Evolutionary conservation across 1,139 yeast species (phyloP).

Genomic region (Citeromyces siamensis): DNA sequence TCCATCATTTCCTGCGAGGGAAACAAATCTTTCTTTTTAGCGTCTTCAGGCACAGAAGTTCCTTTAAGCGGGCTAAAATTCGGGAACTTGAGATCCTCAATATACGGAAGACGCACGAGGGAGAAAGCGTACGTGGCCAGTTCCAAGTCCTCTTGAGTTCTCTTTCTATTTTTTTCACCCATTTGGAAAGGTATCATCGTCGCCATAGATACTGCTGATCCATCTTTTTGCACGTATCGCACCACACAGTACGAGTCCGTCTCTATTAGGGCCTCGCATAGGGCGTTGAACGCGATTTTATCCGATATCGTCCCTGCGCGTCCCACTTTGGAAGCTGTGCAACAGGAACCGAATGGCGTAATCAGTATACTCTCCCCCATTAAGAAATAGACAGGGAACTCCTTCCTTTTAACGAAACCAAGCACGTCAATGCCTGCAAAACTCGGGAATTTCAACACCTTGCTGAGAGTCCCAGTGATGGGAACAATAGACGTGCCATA

Average conservation of each 20-base stretch:
- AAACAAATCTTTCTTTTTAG: slow-evolving; percentile 7
- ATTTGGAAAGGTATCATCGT: slow-evolving; percentile 37
- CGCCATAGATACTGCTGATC: slow-evolving; percentile 41
- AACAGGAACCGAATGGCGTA: slow-evolving; percentile 15
- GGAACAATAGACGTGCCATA: slow-evolving; percentile 57
- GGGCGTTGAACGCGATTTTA: slow-evolving; percentile 31
- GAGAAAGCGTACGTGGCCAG: slow-evolving; percentile 21
- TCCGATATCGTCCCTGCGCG: slow-evolving; percentile 20
- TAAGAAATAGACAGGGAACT: slow-evolving; percentile 45
- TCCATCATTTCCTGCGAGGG: slow-evolving; percentile 23
- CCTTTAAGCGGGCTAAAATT: slow-evolving; percentile 40
- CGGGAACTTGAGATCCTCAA: slow-evolving; percentile 63
- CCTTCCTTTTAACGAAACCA: slow-evolving; percentile 36
- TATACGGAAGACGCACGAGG: slow-evolving; percentile 51
- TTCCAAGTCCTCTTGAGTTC: slow-evolving; percentile 5
- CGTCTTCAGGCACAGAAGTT: slow-evolving; percentile 15
- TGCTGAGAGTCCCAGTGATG: slow-evolving; percentile 30
- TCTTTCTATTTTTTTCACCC: slow-evolving; percentile 8
- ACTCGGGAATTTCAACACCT: slow-evolving; percentile 28
- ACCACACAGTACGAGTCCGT: slow-evolving; percentile 42
- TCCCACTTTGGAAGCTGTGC: slow-evolving; percentile 22
- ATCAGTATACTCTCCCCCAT: slow-evolving; percentile 49
- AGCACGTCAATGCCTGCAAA: slow-evolving; percentile 46
- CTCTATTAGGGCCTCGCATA: slow-evolving; percentile 42
- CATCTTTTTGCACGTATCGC: slow-evolving; percentile 40